phyloP scores from a whole-genome alignment of 1,284 basidiomycete genomes.

The Pterula multifida region DNA sequence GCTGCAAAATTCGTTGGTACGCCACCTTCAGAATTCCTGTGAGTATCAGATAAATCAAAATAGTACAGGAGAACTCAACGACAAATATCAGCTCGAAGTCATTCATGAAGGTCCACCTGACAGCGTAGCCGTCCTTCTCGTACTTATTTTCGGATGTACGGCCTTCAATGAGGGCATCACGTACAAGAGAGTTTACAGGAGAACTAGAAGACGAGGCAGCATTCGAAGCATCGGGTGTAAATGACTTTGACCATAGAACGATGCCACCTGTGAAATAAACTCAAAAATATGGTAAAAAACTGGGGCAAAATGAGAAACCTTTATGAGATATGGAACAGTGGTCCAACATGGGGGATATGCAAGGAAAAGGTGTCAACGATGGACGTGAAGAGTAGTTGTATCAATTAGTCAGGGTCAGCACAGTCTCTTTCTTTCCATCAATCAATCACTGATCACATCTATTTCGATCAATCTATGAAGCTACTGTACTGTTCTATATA shows the following conservation, averaged over 20 bases:
- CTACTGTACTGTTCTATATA: no score
- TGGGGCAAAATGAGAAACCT: constrained; percentile 30
- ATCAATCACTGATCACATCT: no score
- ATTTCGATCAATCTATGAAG: no score
- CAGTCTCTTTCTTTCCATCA: no score
- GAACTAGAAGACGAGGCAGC: constrained; percentile 69
- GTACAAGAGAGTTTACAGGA: constrained; percentile 83
- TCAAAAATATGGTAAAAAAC: constrained; percentile 6
- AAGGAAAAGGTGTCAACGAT: no score
- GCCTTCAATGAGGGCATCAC: constrained; percentile 84
- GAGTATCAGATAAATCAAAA: constrained; percentile 6
- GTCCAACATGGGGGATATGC: constrained; percentile 55
- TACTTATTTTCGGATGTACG: constrained; percentile 67
- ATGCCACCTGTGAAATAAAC: constrained; percentile 55
- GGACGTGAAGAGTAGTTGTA: no score
- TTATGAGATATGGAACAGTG: constrained; percentile 86
- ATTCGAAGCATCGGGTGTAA: constrained; percentile 73
- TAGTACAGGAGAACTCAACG: constrained; percentile 35
- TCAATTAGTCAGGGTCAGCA: no score
- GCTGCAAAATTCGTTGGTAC: constrained; percentile 92
- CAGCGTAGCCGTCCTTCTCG: constrained; percentile 85
- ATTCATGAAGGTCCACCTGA: constrained; percentile 89
- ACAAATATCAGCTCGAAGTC: constrained; percentile 92
- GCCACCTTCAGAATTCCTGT: constrained; percentile 53
- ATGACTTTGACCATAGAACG: constrained; percentile 87